These are phyloP conservation scores for Malus sylvestris DNA, from an alignment of 306 rosid species.

Conservation along the genomic window DNA sequence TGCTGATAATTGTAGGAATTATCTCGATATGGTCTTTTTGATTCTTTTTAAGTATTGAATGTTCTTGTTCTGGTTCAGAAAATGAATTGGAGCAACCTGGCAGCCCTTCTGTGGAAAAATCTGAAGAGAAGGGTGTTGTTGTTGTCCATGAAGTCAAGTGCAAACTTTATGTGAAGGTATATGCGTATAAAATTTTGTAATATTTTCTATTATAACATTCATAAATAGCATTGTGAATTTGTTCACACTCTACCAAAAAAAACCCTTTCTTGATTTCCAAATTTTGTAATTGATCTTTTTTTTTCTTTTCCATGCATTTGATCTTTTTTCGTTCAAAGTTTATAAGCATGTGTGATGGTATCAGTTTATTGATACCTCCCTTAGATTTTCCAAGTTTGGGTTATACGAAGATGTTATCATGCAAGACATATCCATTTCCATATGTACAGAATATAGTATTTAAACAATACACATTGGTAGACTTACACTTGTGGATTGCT, in stretches of 20 bases:
- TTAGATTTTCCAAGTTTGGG: not conserved
- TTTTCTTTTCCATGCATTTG: not conserved
- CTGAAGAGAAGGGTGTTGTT: conserved; percentile 79
- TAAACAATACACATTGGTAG: not conserved
- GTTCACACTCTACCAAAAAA: not conserved
- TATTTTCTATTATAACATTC: conserved; percentile 1
- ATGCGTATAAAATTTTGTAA: not conserved
- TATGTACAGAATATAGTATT: not conserved
- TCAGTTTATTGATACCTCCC: not conserved
- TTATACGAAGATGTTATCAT: not conserved
- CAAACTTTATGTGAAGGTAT: conserved; percentile 93
- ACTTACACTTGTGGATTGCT: not conserved
- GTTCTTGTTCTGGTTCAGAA: conserved; percentile 40
- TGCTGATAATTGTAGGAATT: not conserved
- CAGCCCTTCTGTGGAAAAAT: conserved; percentile 90
- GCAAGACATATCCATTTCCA: not conserved
- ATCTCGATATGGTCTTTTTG: not conserved
- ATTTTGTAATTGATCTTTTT: not conserved
- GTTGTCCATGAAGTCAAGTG: conserved; percentile 95
- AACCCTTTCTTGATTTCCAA: not conserved
- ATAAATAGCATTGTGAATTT: not conserved
- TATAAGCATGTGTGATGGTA: too few relatives aligned
- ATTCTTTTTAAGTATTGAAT: conserved; percentile 6
- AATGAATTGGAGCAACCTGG: conserved; percentile 75
- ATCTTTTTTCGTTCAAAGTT: not conserved